Conservation (phyloP, 257 asterid species). For the Ophiorrhiza pumila region DNA sequence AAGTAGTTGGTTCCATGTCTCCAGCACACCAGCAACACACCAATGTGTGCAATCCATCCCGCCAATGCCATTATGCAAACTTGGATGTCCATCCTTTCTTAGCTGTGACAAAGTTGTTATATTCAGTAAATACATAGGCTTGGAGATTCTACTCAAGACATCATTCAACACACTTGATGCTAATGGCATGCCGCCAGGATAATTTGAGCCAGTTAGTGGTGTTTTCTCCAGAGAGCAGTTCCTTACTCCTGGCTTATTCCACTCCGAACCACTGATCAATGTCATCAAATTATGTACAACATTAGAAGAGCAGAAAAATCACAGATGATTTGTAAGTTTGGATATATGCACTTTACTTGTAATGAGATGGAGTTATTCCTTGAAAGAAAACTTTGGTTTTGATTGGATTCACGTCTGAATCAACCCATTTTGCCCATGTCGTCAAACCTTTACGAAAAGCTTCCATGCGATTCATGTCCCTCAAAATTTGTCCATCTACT, state of each 20-base stretch:
- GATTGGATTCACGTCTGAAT: slow-evolving; percentile 29
- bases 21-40: slow-evolving; percentile 67
- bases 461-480: slow-evolving; percentile 65
- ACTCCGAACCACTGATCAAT: slow-evolving; percentile 46
- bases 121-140: slow-evolving; percentile 37
- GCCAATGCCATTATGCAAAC: slow-evolving; percentile 28
- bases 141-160: slow-evolving; percentile 21
- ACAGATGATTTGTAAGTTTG: too few species aligned
- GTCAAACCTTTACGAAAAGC: slow-evolving; percentile 46
- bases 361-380: slow-evolving; percentile 57
- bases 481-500: slow-evolving; percentile 32
- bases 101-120: slow-evolving; percentile 55
- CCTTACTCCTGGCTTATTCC: slow-evolving; percentile 33
- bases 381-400: slow-evolving; percentile 63
- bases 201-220: slow-evolving; percentile 42
- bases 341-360: slow-evolving; percentile 36
- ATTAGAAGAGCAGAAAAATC: too few species aligned
- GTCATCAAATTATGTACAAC: too few species aligned
- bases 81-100: slow-evolving; percentile 62
- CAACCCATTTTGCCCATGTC: slow-evolving; percentile 64
- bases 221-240: slow-evolving; percentile 41
- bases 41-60: slow-evolving; percentile 71
- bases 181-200: slow-evolving; percentile 43
- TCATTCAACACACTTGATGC: slow-evolving; percentile 37
- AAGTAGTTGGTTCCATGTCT: slow-evolving; percentile 61